Evolutionary conservation across 2,329 filamentous ascomycete genomes (phyloP), one percentile per base, ranked within the genome.

Genomic region (Pseudogymnoascus sp.): DNA sequence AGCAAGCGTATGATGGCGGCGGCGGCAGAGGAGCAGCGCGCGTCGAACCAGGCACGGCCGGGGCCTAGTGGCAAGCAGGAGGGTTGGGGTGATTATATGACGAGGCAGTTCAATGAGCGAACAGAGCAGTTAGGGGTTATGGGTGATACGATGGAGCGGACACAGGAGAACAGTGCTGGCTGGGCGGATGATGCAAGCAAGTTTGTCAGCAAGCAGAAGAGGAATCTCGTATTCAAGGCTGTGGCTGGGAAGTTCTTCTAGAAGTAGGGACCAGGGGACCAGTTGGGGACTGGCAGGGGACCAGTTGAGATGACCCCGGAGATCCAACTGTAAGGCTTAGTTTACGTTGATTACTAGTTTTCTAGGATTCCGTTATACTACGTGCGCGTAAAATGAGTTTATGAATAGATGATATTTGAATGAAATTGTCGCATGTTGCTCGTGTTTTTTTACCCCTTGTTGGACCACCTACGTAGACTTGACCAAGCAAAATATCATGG

Each of bases 101-200:
- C 89, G 8, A 82, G 92, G 36, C 90, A 96, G 73, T 75, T 99
- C 52, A 92, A 95, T 68, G 92, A 97, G 75, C 79, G 94, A 59
- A 96, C 94, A 0, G 91, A 97, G 76, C 91, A 87, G 70, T 78
- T 99, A 63, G 88, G 87, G 48, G 78, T 95, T 4, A 87, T 93
- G 75, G 88, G 87, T 2, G 93, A 97, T 69, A 87, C 80, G 58
- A 92, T 97, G 85, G 88, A 96, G 65, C 86, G 84, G 65, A 76
- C 97, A 64, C 87, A 93, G 70, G 83, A 91, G 69, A 87, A 87
- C 67, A 96, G 90, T 71, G 85, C 85, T 61, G 88, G 86, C 15
- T 97, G 91, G 86, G 88, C 91, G 12, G 85, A 92, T 33, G 92
- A 96, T 72, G 92, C 96, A 60, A 88, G 84, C 70, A 97, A 96